Evolutionary conservation across 495 filamentous ascomycete species (phyloP).

Genomic region (Aspergillus funiculosus): DNA sequence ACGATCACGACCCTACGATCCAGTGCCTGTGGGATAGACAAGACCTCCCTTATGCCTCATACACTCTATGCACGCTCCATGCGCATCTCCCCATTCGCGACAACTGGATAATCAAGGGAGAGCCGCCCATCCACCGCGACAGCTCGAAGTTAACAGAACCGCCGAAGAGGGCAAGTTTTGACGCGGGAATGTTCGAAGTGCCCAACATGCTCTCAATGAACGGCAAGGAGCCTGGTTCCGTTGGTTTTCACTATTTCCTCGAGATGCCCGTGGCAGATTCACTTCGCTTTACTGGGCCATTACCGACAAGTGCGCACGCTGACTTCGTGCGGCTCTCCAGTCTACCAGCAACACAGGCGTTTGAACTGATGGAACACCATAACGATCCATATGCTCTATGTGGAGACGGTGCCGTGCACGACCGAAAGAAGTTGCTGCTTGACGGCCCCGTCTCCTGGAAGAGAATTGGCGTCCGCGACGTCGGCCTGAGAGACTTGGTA

Average conservation of each 20-base stretch:
- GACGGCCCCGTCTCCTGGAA: conserved; percentile 38
- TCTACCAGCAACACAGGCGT: conserved; percentile 30
- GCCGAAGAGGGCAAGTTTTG: conserved; percentile 49
- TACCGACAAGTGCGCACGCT: conserved; percentile 21
- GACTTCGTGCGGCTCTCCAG: conserved; percentile 30
- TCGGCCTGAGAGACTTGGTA: conserved; percentile 29
- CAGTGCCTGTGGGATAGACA: conserved; percentile 57
- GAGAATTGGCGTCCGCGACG: conserved; percentile 39
- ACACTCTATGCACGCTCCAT: conserved; percentile 43
- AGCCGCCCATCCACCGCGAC: conserved; percentile 23
- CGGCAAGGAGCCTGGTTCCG: conserved; percentile 62
- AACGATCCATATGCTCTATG: conserved; percentile 32
- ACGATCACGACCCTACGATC: conserved; percentile 53
- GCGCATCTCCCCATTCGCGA: conserved; percentile 40
- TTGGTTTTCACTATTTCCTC: conserved; percentile 69
- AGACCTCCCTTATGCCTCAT: conserved; percentile 41
- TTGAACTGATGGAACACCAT: conserved; percentile 35
- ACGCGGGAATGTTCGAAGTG: conserved; percentile 51
- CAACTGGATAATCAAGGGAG: conserved; percentile 32
- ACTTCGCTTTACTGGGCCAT: conserved; percentile 36
- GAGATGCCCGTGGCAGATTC: conserved; percentile 63
- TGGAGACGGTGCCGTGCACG: conserved; percentile 29
- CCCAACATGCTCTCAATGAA: conserved; percentile 74
- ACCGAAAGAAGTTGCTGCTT: conserved; percentile 31
- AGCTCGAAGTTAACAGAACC: conserved; percentile 25